These are phyloP conservation scores for Trichoderma sp. DNA, from an alignment of 2,329 filamentous ascomycete species.

Conservation along the genomic window DNA sequence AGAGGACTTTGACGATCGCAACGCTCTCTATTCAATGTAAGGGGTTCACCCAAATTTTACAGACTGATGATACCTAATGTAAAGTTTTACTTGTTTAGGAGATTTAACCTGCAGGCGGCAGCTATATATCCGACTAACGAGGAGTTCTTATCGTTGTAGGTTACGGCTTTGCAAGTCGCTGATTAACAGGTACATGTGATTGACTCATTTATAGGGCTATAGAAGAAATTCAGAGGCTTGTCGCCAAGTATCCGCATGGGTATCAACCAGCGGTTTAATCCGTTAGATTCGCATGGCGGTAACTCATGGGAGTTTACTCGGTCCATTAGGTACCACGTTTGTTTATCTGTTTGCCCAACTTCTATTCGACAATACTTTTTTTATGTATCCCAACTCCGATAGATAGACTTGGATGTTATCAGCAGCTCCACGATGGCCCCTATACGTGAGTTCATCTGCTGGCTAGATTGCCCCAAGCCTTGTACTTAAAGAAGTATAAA, in stretches of 20 bases:
- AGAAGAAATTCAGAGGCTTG: background rate
- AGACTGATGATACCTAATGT: background rate
- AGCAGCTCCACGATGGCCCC: too few relatives aligned
- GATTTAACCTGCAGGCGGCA: background rate
- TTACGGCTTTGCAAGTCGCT: too few relatives aligned
- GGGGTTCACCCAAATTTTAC: background rate
- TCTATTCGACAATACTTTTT: background rate
- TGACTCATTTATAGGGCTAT: background rate
- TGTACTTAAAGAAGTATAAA: too few relatives aligned
- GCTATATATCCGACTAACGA: background rate
- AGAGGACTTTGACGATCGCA: background rate
- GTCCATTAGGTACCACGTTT: background rate
- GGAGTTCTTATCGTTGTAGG: background rate
- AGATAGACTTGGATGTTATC: too few relatives aligned
- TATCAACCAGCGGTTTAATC: background rate
- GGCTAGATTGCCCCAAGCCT: too few relatives aligned
- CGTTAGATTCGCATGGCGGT: background rate
- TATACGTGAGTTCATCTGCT: too few relatives aligned
- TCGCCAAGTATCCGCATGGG: background rate
- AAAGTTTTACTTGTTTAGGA: background rate
- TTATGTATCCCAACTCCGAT: too few relatives aligned
- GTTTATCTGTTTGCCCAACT: background rate
- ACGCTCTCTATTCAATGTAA: background rate
- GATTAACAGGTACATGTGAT: background rate
- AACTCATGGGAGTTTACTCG: background rate